phyloP scores from a whole-genome alignment of 2,329 filamentous ascomycete species.

The Fusarium udum region DNA sequence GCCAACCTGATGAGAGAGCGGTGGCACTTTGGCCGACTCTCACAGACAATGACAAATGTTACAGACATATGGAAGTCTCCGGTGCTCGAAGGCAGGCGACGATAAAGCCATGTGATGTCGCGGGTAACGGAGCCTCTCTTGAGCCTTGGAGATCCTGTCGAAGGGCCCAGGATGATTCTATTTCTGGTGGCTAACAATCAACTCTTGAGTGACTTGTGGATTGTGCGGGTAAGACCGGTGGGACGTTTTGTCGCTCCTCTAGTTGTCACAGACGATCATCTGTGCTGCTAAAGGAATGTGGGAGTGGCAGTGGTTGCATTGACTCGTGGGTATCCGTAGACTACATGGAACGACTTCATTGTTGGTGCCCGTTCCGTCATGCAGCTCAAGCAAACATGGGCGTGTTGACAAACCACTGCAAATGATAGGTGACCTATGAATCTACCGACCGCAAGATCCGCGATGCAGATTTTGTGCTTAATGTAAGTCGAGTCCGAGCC shows the following conservation, averaged over 20 bases:
- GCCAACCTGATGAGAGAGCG: slow-evolving; percentile 15
- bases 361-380: not conserved
- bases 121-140: slow-evolving; percentile 8
- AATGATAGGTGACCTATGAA: not conserved
- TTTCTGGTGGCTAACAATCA: slow-evolving; percentile 21
- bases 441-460: not conserved
- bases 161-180: slow-evolving; percentile 23
- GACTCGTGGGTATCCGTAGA: not conserved
- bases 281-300: slow-evolving; percentile 11
- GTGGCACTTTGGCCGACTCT: slow-evolving; percentile 6
- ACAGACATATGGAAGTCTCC: slow-evolving; percentile 13
- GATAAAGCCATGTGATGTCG: slow-evolving; percentile 1
- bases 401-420: not conserved
- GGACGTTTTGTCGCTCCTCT: slow-evolving; percentile 10
- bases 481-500: not conserved
- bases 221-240: slow-evolving; percentile 5
- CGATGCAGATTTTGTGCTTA: not conserved
- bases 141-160: slow-evolving; percentile 23
- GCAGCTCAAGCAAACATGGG: not conserved
- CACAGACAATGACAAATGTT: slow-evolving; percentile 4
- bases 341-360: not conserved
- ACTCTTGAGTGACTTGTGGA: slow-evolving; percentile 2
- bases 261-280: slow-evolving; percentile 2
- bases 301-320: not conserved
- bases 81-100: slow-evolving; percentile 4